Base-by-base conservation (phyloP, 2,329 filamentous ascomycete species). In the Dothistroma septosporum region DNA sequence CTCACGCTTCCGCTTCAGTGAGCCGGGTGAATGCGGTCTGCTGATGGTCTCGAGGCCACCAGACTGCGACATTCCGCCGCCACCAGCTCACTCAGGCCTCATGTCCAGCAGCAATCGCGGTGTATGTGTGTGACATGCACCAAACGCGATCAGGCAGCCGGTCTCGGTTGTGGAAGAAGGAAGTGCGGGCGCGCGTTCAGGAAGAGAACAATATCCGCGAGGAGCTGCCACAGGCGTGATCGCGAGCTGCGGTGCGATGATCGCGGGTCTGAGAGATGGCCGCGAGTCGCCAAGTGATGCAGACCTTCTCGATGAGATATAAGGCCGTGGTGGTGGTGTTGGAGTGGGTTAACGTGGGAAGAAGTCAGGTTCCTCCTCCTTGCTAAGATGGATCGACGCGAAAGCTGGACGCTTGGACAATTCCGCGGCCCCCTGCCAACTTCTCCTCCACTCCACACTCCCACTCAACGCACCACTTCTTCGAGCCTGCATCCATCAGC, bases 1-100 rank as follows among this genome's bases (percentile, higher is more conserved):
- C 16, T 61, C 61, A 31, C 65, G 62, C 62, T 67, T 69, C 19
- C 69, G 68, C 69, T 72, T 72, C 57, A 72, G 62, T 48, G 68
- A 67, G 68, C 62, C 58, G 48, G 69, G 66, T 46, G 69, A 70
- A 22, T 62, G 49, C 60, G 57, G 62, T 55, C 60, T 57, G 56
- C 61, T 54, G 48, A 63, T 56, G 55, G 60, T 63, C 53, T 63
- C 64, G 46, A 66, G 59, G 62, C 65, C 67, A 58, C 64, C 64
- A 58, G 62, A 60, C 61, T 72, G 69, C 69, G 70, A 71, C 70
- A 72, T 72, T 50, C 37, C 60, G 69, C 62, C 69, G 69, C 69
- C 47, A 53, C 37, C 55, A 52, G 46, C 62, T 67, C 64, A 68
- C 46, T 61, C 33, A 31, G 55, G 55, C 59, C 63, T 61, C 61